These are phyloP conservation scores for Afroboletus lepidellus DNA, from an alignment of 1,284 basidiomycete genomes.

Conservation along the genomic window DNA sequence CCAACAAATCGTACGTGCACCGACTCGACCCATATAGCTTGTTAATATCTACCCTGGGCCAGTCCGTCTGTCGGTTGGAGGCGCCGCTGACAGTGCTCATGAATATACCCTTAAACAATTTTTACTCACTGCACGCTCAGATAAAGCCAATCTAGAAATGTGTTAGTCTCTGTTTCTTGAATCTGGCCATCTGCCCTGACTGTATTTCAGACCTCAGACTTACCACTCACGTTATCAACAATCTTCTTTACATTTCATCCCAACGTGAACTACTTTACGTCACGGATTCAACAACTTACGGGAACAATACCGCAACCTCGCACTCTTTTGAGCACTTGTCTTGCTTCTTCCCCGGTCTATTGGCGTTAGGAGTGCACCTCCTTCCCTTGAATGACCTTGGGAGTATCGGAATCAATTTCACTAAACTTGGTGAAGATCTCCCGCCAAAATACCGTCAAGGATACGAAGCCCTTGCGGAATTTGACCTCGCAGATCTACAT, in stretches of 20 bases:
- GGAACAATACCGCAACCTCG: constrained; percentile 36
- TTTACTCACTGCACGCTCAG: constrained; percentile 58
- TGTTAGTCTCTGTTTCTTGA: constrained; percentile 44
- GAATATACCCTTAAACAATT: constrained; percentile 78
- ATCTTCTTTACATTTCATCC: constrained; percentile 66
- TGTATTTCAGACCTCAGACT: constrained; percentile 55
- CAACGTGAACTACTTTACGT: constrained; percentile 68
- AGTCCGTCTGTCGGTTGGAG: constrained; percentile 61
- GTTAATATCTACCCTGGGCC: constrained; percentile 4
- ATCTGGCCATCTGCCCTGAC: constrained; percentile 6
- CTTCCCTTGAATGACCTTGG: constrained; percentile 54
- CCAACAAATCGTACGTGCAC: constrained; percentile 41
- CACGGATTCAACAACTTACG: constrained; percentile 48
- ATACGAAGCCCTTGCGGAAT: constrained; percentile 38
- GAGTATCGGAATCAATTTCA: constrained; percentile 42
- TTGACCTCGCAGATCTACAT: constrained; percentile 53
- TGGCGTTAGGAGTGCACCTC: constrained; percentile 67
- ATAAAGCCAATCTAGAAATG: constrained; percentile 57
- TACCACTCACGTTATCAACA: constrained; percentile 59
- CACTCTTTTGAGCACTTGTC: constrained; percentile 72
- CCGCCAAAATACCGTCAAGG: constrained; percentile 36
- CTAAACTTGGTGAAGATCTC: constrained; percentile 38
- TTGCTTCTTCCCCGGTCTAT: constrained; percentile 76
- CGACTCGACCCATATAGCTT: constrained; percentile 1
- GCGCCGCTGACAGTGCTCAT: constrained; percentile 66